Evolutionary conservation across 2,329 filamentous ascomycete genomes (phyloP).

Genomic region (Penicillium sumatraense): DNA sequence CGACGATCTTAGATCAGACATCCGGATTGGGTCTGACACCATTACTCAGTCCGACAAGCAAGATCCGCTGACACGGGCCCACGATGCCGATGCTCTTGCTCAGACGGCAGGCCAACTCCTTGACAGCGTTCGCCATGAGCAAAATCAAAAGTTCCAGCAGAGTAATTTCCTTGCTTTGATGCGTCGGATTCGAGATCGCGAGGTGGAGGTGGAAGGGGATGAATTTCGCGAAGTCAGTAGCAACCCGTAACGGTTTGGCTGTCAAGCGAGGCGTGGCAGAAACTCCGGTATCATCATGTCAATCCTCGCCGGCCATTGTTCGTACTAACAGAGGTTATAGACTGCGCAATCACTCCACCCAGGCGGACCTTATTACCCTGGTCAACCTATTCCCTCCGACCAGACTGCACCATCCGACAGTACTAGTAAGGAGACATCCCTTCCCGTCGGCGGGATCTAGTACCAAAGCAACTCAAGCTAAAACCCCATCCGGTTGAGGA

Average conservation of each 20-base stretch:
- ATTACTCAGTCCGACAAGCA: conserved; percentile 43
- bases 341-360: conserved; percentile 51
- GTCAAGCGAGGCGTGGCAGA: conserved; percentile 41
- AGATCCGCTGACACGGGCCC: conserved; percentile 35
- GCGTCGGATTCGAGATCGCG: conserved; percentile 72
- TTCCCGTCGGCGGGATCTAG: conserved; percentile 16
- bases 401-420: conserved; percentile 15
- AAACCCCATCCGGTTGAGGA: conserved; percentile 10
- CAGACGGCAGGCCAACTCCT: conserved; percentile 73
- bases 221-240: conserved; percentile 55
- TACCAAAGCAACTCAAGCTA: background rate
- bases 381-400: conserved; percentile 22
- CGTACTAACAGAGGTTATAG: conserved; percentile 43
- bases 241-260: conserved; percentile 44
- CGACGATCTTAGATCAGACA: conserved; percentile 6
- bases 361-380: conserved; percentile 51
- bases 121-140: conserved; percentile 69
- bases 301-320: conserved; percentile 33
- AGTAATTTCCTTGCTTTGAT: conserved; percentile 78
- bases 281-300: conserved; percentile 42
- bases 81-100: conserved; percentile 70
- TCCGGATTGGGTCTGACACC: conserved; percentile 50
- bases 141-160: conserved; percentile 75
- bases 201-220: conserved; percentile 74
- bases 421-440: conserved; percentile 30